A percentile compares a stretch with the other conserved stretches of the same genome.
These are phyloP conservation scores for Geotrichum histeridarum DNA, from an alignment of 1,139 yeast species.

Conservation along the genomic window DNA sequence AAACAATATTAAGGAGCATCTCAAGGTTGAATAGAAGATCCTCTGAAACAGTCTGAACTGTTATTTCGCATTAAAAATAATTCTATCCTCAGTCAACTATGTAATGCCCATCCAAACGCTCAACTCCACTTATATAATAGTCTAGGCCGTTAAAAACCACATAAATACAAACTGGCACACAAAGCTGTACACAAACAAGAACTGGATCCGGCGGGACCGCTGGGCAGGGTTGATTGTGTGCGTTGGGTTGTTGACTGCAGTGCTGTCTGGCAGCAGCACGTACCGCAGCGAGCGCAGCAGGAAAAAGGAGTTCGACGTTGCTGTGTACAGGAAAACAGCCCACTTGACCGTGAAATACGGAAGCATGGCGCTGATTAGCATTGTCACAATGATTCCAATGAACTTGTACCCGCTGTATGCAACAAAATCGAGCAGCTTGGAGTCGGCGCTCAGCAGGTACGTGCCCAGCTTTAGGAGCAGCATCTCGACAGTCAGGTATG, in stretches of 20 bases:
- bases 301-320: slow-evolving; percentile 42
- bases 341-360: slow-evolving; percentile 45
- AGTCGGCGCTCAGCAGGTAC: slow-evolving; percentile 52
- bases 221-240: slow-evolving; percentile 48
- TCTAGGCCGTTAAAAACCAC: slow-evolving; percentile 43
- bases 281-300: slow-evolving; percentile 76
- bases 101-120: no score
- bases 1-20: no score
- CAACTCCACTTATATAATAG: no score
- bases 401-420: slow-evolving; percentile 95
- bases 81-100: no score
- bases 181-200: slow-evolving; percentile 79
- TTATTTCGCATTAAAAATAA: no score
- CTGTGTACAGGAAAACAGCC: slow-evolving; percentile 39
- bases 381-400: slow-evolving; percentile 48
- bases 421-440: slow-evolving; percentile 72
- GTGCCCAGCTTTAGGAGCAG: slow-evolving; percentile 57
- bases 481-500: slow-evolving; percentile 71
- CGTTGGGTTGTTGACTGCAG: slow-evolving; percentile 21
- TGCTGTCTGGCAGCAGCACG: slow-evolving; percentile 55
- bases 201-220: slow-evolving; percentile 78
- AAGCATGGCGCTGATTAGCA: slow-evolving; percentile 38
- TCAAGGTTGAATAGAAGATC: no score
- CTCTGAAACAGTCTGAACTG: no score
- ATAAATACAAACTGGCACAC: slow-evolving; percentile 63